Conservation (phyloP, 1,284 basidiomycete genomes). For the Malassezia japonica region DNA sequence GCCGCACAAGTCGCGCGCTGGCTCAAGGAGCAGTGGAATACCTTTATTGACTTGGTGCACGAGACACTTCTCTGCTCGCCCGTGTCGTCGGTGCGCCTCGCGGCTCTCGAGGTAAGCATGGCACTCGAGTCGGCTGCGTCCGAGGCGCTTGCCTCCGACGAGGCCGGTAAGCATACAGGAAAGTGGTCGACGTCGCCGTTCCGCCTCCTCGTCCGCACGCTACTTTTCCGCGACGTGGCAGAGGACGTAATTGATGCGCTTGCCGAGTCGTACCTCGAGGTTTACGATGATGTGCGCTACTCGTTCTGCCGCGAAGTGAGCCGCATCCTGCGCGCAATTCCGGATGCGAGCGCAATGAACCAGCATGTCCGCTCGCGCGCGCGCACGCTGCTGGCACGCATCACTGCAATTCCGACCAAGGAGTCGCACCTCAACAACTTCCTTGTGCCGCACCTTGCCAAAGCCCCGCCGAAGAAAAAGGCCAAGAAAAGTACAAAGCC, state of each 20-base stretch:
- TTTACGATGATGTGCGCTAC: conserved; percentile 69
- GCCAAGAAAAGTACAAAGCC: conserved; percentile 18
- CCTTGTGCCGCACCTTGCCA: conserved; percentile 56
- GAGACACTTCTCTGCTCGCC: conserved; percentile 14
- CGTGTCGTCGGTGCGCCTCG: conserved; percentile 1
- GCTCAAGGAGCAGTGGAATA: conserved; percentile 39
- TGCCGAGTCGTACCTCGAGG: conserved; percentile 30
- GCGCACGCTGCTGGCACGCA: conserved; percentile 64
- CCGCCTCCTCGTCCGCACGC: conserved; percentile 4
- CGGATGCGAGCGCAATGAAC: conserved; percentile 21
- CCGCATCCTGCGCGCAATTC: conserved; percentile 20
- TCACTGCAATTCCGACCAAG: conserved; percentile 72
- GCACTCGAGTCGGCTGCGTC: conserved; percentile 14
- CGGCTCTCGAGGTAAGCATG: conserved; percentile 20
- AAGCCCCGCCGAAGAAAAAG: conserved; percentile 19
- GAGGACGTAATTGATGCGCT: conserved; percentile 34
- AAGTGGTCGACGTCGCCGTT: conserved; percentile 10
- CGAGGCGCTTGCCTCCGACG: neutral
- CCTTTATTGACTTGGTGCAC: conserved; percentile 19
- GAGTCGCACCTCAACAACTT: conserved; percentile 69
- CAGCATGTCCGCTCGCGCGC: conserved; percentile 56
- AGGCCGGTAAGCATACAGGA: neutral
- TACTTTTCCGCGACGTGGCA: conserved; percentile 14
- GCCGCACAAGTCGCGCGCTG: conserved; percentile 26
- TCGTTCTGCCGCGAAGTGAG: conserved; percentile 76